Base-by-base conservation (phyloP, 129 eudicot genomes). In the Artemisia argyi region DNA sequence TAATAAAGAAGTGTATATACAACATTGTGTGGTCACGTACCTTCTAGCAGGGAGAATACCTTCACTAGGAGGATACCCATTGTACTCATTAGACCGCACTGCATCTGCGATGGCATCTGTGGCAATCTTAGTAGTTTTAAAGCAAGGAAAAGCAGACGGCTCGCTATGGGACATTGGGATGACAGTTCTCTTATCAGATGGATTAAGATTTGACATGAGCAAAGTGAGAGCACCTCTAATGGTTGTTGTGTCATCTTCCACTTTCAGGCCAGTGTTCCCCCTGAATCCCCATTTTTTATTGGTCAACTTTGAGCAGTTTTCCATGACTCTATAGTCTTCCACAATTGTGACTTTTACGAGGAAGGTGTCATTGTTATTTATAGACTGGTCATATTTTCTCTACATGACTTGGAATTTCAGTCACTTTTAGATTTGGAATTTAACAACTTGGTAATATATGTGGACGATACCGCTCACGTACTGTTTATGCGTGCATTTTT, bases 81-180 rank as follows among this genome's bases (percentile, higher is more conserved):
- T 86, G 72, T 80, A 86, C 46, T 78, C 68, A 3, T 81, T 88
- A 54, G 88, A 80, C n/a, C 84, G 85, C 11, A 86, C 8, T 52
- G 88, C 80, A 55, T 82, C 76, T 18, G 71, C 72, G 66, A 86
- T 58, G 65, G 91, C 91, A 50, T 86, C 84, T 68, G 83, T 86
- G 2, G 88, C 88, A 14, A 57, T 17, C 47, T 66, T 61, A 48
- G 84, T 51, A 35, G 88, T 86, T 5, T 86, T 82, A 50, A 86
- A 86, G 75, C 84, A 86, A 1, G 91, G 86, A 74, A 83, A 86
- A 46, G 86, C 84, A 16, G 91, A 83, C 7, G 91, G 91, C 24
- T 86, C 91, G 35, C 88, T 88, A 18, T 83, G 82, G 65, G 80
- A 82, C 30, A 86, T 75, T 48, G 85, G 88, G 69, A 86, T 55